Conservation (phyloP, 2,329 filamentous ascomycete genomes). For the Diaporthe sp. region DNA sequence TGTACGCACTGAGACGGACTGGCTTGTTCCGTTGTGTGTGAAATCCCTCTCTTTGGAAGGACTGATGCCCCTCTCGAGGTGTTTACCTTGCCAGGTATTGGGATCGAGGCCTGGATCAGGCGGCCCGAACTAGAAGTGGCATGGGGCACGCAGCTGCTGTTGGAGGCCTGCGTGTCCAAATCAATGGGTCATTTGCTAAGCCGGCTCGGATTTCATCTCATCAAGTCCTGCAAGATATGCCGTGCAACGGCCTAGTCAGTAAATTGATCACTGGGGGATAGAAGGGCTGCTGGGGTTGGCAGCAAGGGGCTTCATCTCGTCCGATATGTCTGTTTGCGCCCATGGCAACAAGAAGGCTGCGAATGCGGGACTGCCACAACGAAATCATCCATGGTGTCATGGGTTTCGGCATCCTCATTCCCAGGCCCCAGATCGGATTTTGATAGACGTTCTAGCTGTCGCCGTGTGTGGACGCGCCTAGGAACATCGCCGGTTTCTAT, state of each 20-base stretch:
- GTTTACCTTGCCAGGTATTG: neutral
- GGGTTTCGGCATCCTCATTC: conserved; percentile 28
- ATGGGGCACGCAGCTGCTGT: neutral
- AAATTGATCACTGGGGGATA: neutral
- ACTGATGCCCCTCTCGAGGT: neutral
- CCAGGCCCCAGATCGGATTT: conserved; percentile 20
- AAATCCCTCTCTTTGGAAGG: conserved; percentile 3
- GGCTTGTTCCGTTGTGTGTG: neutral
- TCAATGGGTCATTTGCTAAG: conserved; percentile 12
- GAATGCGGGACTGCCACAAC: conserved; percentile 30
- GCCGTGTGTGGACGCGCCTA: conserved; percentile 25
- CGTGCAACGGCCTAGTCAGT: conserved; percentile 35
- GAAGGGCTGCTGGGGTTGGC: neutral
- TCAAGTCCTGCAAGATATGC: conserved; percentile 41
- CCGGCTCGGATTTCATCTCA: neutral
- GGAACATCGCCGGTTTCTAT: conserved; percentile 4
- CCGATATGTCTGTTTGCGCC: conserved; percentile 35
- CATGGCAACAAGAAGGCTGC: conserved; percentile 22
- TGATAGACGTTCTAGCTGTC: conserved; percentile 25
- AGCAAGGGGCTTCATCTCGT: conserved; percentile 31
- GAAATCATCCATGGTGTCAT: conserved; percentile 20
- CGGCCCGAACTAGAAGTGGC: neutral
- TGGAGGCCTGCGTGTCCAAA: neutral
- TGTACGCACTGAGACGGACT: neutral
- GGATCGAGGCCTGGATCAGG: neutral